These are phyloP conservation scores for Emergomyces pasteurianus DNA, from an alignment of 2,329 filamentous ascomycete species.

Conservation along the genomic window DNA sequence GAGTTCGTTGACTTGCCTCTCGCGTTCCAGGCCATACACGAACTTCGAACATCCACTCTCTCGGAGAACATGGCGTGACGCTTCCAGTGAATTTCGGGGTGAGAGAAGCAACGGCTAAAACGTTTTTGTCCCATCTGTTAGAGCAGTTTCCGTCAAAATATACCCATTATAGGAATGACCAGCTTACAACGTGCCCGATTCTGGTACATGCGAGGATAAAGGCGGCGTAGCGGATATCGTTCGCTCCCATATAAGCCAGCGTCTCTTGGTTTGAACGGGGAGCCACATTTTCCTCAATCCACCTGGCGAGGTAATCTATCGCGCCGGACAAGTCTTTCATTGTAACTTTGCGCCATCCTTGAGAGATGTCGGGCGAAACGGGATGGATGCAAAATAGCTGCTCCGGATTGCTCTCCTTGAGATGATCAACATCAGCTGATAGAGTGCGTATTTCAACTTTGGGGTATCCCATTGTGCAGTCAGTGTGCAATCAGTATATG, in stretches of 20 bases:
- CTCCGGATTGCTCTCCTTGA: not conserved
- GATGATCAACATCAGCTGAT: not conserved
- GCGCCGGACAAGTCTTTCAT: constrained; percentile 14
- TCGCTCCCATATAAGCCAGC: constrained; percentile 10
- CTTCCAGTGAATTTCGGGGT: constrained; percentile 14
- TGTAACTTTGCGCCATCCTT: constrained; percentile 4
- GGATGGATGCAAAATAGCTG: constrained; percentile 3
- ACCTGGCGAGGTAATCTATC: constrained; percentile 14
- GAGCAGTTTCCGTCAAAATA: constrained; percentile 5
- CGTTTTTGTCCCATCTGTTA: not conserved
- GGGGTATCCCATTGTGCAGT: not conserved
- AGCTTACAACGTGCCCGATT: constrained; percentile 8
- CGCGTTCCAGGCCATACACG: constrained; percentile 9
- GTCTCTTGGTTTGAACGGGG: constrained; percentile 8
- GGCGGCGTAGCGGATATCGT: constrained; percentile 13
- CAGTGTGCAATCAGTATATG: not conserved
- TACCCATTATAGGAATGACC: constrained; percentile 11
- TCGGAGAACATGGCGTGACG: constrained; percentile 12
- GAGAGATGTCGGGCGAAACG: constrained; percentile 1
- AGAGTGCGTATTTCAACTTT: not conserved
- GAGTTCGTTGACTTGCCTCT: constrained; percentile 16
- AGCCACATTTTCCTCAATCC: constrained; percentile 17
- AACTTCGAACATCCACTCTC: constrained; percentile 6
- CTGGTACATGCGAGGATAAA: constrained; percentile 13
- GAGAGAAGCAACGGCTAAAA: constrained; percentile 16